Percentiles rank a stretch among this genome's conserved stretches.
These are phyloP conservation scores for Thalassiosira livingstoniorum DNA, from an alignment of 352 stramenopile species.

Conservation along the genomic window DNA sequence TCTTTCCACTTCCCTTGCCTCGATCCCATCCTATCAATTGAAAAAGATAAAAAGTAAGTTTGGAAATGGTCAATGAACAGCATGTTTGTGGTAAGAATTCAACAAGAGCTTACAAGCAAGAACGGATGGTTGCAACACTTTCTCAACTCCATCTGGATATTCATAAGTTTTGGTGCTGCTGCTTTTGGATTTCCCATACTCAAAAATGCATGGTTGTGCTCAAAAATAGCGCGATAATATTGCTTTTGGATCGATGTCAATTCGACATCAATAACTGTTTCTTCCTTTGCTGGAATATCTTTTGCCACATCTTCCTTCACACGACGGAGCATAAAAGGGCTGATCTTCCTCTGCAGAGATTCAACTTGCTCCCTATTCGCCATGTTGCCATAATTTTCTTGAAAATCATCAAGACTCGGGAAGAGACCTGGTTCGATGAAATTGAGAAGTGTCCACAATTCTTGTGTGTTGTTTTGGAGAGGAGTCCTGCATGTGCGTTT, in stretches of 20 bases:
- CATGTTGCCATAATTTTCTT: conserved; percentile 97
- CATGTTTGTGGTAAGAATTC: background rate
- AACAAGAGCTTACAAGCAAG: no score
- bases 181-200: conserved; percentile 86
- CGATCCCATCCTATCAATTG: no score
- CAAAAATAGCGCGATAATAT: conserved; percentile 98
- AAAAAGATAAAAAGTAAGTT: conserved; percentile 2
- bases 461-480: conserved; percentile 75
- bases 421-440: conserved; percentile 98
- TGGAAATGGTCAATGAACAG: background rate
- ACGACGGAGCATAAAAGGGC: conserved; percentile 98
- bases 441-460: conserved; percentile 99
- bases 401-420: conserved; percentile 95
- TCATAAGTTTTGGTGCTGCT: conserved; percentile 94
- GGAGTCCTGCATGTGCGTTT: conserved; percentile 47
- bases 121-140: conserved; percentile 99
- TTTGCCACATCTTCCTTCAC: conserved; percentile 99
- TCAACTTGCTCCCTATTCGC: conserved; percentile 96
- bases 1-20: conserved; percentile 95
- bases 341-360: conserved; percentile 95
- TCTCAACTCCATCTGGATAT: conserved; percentile 99
- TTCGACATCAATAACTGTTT: conserved; percentile 99
- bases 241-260: conserved; percentile 99
- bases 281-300: conserved; percentile 95
- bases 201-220: conserved; percentile 93